Conservation (phyloP, 2,329 filamentous ascomycete species). For the Aureobasidium sp. region DNA sequence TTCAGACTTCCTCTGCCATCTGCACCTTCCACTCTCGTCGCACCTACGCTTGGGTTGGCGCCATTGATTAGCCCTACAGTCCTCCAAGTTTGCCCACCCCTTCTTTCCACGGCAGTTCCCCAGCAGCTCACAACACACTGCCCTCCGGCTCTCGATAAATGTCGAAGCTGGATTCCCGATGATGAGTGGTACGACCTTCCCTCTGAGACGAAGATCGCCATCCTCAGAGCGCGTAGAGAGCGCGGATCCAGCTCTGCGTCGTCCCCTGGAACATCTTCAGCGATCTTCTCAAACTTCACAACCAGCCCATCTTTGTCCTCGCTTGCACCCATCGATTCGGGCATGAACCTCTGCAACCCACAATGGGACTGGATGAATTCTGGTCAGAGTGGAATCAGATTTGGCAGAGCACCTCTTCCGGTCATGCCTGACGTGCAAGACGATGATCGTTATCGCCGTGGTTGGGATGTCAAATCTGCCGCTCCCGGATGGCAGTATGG, state of each 20-base stretch:
- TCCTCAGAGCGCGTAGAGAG: not conserved
- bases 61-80: not conserved
- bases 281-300: not conserved
- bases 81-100: not conserved
- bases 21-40: not conserved
- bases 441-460: not conserved
- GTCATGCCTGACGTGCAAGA: not conserved
- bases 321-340: not conserved
- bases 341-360: not conserved
- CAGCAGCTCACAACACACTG: not conserved
- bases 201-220: not conserved
- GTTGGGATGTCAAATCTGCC: slow-evolving; percentile 18
- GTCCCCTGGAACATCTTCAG: not conserved
- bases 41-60: not conserved
- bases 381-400: not conserved
- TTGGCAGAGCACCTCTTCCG: slow-evolving; percentile 14
- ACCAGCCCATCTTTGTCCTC: not conserved
- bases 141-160: not conserved
- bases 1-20: not conserved
- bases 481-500: slow-evolving; percentile 22
- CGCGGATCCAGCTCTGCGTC: slow-evolving; percentile 4
- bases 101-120: not conserved
- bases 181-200: not conserved
- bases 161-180: not conserved
- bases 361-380: not conserved